Evolutionary conservation across 306 rosid species (phyloP), one percentile per base, ranked within the genome.

Genomic region (Glycine tomentella): DNA sequence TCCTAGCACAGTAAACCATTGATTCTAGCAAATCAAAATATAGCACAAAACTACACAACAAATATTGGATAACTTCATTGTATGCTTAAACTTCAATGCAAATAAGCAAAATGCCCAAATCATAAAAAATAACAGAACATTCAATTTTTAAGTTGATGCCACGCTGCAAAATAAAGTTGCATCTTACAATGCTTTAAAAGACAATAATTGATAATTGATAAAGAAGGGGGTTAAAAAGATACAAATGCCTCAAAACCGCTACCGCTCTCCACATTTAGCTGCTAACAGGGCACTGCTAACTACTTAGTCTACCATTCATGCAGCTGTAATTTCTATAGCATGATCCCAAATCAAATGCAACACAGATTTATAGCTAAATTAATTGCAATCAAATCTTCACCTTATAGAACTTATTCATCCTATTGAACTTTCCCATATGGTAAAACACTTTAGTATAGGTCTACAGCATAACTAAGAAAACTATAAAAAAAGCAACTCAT

Each of bases 111-210:
- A 74, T 45, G 9, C 38, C 11, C 36, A 38, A 53, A 76, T 25
- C 75, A 69, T 17, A 65, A 46, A 16, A 53, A 31, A 78, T 17
- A 10, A 34, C 67, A 56, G 0, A 36, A 52, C 31, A 2, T 25
- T 25, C 31, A 25, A 25, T 25, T 25, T 25, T 25, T 25, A 1
- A 42, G 67, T 12, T 52, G 11, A 38, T 20, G 56, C 7, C 33
- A 53, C 4, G 0, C 75, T 63, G 17, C 50, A 64, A 50, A 76
- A 70, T 45, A 57, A 79, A 69, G 51, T 17, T 25, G 11, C 62
- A 34, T 34, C 44, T 1, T 0, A 52, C 33, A 59, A 48, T 50
- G 59, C 67, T 25, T 25, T 25, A 25, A 25, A 25, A 25, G 31
- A 25, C 31, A 25, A 25, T 25, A 25, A 25, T 25, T 25, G 31